Evolutionary conservation across 2,329 filamentous ascomycete species (phyloP).

Genomic region (Penicillium expansum): DNA sequence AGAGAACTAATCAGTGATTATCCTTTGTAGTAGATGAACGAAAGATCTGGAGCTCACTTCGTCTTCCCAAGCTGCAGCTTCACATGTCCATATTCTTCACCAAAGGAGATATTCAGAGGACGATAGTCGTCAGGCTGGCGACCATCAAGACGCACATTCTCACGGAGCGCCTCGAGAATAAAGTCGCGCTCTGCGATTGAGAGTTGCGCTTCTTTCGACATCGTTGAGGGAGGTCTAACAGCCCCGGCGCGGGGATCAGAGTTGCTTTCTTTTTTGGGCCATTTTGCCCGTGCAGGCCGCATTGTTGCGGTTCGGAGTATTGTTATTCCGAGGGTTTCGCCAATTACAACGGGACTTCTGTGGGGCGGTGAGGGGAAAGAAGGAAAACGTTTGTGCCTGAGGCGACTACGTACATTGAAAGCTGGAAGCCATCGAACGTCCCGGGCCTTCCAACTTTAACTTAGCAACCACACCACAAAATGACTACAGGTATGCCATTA

Average conservation of each 20-base stretch:
- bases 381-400: slow-evolving; percentile 2
- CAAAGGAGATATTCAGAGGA: slow-evolving; percentile 73
- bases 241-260: slow-evolving; percentile 24
- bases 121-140: slow-evolving; percentile 78
- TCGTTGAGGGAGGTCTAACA: slow-evolving; percentile 40
- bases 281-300: slow-evolving; percentile 22
- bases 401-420: not conserved
- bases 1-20: slow-evolving; percentile 19
- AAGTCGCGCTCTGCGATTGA: slow-evolving; percentile 88
- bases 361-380: not conserved
- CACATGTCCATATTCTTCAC: slow-evolving; percentile 85
- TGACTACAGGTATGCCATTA: slow-evolving; percentile 43
- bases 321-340: not conserved
- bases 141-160: slow-evolving; percentile 80
- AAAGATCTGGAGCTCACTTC: slow-evolving; percentile 55
- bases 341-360: not conserved
- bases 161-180: slow-evolving; percentile 74
- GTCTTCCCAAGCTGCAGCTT: slow-evolving; percentile 89
- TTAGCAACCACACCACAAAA: slow-evolving; percentile 20
- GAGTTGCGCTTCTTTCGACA: slow-evolving; percentile 90
- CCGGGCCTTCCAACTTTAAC: not conserved
- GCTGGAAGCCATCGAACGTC: not conserved
- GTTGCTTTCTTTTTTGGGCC: slow-evolving; percentile 16
- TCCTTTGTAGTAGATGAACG: not conserved
- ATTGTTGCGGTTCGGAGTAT: slow-evolving; percentile 4